Conservation (phyloP, 768 basidiomycete species). For the Agaricus sinodeliciosus region DNA sequence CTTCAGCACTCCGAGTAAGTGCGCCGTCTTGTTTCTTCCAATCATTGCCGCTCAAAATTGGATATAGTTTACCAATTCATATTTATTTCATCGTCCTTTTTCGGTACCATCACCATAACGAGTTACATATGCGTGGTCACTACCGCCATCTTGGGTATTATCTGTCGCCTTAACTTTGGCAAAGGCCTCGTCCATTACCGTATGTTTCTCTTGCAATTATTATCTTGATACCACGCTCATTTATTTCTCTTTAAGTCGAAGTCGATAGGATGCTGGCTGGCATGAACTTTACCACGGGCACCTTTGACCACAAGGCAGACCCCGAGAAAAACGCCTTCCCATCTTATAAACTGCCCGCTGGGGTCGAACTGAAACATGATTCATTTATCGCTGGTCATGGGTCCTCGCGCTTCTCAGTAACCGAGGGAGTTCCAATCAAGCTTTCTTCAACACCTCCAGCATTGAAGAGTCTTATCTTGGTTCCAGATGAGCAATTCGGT, state of each 20-base stretch:
- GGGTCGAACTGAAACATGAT: no score
- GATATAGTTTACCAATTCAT: conserved; percentile 35
- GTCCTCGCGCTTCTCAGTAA: background rate
- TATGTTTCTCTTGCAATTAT: conserved; percentile 22
- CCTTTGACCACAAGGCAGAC: conserved; percentile 6
- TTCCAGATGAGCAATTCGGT: background rate
- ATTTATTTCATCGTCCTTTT: conserved; percentile 39
- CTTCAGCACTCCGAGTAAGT: conserved; percentile 37
- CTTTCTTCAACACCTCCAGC: conserved; percentile 7
- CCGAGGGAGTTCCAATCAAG: background rate
- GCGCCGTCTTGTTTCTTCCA: background rate
- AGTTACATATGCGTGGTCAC: conserved; percentile 34
- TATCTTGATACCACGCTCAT: background rate
- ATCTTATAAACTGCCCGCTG: background rate
- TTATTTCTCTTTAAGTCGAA: background rate
- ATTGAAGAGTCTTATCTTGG: conserved; percentile 1
- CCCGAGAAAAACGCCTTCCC: background rate
- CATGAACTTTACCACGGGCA: conserved; percentile 7
- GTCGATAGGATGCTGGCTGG: background rate
- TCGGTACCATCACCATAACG: conserved; percentile 38
- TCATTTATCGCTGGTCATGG: background rate
- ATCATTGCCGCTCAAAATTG: background rate
- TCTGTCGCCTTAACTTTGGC: conserved; percentile 47
- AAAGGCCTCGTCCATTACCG: conserved; percentile 51
- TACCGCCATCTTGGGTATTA: conserved; percentile 36